These are phyloP conservation scores for Chlorencoelia australis DNA, from an alignment of 2,329 filamentous ascomycete species.

Conservation along the genomic window DNA sequence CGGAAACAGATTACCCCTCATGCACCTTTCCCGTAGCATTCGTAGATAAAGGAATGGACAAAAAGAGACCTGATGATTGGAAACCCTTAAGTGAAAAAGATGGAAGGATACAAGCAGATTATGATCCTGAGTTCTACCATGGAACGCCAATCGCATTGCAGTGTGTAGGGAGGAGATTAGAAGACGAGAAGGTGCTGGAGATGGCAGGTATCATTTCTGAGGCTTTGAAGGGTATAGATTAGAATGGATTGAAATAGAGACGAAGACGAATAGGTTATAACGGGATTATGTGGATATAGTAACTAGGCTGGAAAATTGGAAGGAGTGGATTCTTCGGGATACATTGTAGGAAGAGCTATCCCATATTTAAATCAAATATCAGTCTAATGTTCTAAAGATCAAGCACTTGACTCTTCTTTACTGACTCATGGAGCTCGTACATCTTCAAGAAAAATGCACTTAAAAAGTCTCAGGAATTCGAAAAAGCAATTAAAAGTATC, in stretches of 20 bases:
- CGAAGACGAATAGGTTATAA: too few relatives aligned
- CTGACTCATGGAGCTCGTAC: too few relatives aligned
- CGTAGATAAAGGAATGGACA: slow-evolving; percentile 32
- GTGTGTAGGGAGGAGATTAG: slow-evolving; percentile 22
- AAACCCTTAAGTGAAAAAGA: slow-evolving; percentile 23
- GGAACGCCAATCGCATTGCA: slow-evolving; percentile 23
- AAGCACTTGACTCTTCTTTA: too few relatives aligned
- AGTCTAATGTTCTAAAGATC: too few relatives aligned
- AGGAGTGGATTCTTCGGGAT: too few relatives aligned
- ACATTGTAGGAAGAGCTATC: too few relatives aligned
- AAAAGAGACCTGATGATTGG: slow-evolving; percentile 13
- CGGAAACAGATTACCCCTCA: slow-evolving; percentile 21
- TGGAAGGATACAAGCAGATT: slow-evolving; percentile 21
- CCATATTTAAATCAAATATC: too few relatives aligned
- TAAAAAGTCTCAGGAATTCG: too few relatives aligned
- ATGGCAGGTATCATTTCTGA: slow-evolving; percentile 30
- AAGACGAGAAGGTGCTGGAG: slow-evolving; percentile 28
- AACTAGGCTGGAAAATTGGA: too few relatives aligned
- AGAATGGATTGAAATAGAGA: neutral
- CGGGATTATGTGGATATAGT: too few relatives aligned
- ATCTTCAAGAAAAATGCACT: too few relatives aligned
- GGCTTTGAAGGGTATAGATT: slow-evolving; percentile 17
- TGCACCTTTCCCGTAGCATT: slow-evolving; percentile 35
- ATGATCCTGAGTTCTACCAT: slow-evolving; percentile 25
- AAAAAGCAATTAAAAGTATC: too few relatives aligned